Evolutionary conservation across 2,329 filamentous ascomycete genomes (phyloP), one percentile per base, ranked within the genome.

Genomic region (Hansfordia pulvinata): DNA sequence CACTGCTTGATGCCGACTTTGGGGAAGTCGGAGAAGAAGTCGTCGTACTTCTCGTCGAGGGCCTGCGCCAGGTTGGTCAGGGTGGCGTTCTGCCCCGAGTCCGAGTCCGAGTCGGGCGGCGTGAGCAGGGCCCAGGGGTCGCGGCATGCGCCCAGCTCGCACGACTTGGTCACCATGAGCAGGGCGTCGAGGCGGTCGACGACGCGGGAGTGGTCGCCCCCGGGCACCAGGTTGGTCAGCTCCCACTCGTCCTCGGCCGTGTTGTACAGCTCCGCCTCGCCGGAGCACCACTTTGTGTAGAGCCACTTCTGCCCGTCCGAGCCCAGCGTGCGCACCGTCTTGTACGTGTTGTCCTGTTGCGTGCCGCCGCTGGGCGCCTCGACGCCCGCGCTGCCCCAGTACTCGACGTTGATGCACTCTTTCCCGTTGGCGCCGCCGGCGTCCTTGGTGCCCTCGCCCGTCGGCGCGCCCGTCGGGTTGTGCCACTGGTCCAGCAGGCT

Each of bases 281-380:
- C 60, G 4, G 49, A 62, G 38, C 65, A 71, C 64, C 64, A 69
- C 1, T 69, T 60, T 0, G 59, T 61, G 35, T 73, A 74, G 35
- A 66, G 62, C 3, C 72, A 38, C 30, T 57, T 65, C 31, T 70
- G 73, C 2, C 48, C 47, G 1, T 56, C 37, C 1, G 51, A 47
- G 2, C 60, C 46, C 1, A n/a, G n/a, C n/a, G 71, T 35, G 2
- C 67, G 56, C 0, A 71, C 27, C 0, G 50, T 55, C 33, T 71
- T 71, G 49, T 69, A 72, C 0, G 64, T 70, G 39, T 71, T 70
- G 31, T 53, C 45, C 7, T 8, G n/a, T 16, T 14, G 28, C 4
- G 23, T 25, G 17, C 15, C 18, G 13, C 8, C 13, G 8, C 12
- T 11, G 5, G 13, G 8, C 8, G 13, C 29, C 16, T 17, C 26